phyloP scores from a whole-genome alignment of 2,329 filamentous ascomycete genomes.

The Penicillium concentricum region DNA sequence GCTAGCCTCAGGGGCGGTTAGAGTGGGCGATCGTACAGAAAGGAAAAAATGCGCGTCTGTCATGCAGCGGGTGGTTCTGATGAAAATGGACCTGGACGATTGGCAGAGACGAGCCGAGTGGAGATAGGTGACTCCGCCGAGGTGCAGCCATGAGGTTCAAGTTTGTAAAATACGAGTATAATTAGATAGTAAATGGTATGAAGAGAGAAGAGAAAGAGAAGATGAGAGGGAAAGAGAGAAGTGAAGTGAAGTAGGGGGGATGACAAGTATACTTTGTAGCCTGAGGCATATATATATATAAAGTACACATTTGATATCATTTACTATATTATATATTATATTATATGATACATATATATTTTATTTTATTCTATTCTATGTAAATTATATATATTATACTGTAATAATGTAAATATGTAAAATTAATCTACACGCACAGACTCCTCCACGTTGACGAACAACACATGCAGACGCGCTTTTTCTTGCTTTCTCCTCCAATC shows the following conservation, averaged over 20 bases:
- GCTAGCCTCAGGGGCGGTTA: constrained; percentile 20
- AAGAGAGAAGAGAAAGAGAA: background rate
- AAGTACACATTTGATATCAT: background rate
- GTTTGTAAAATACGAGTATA: constrained; percentile 6
- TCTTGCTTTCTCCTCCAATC: constrained; percentile 15
- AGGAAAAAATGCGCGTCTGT: constrained; percentile 7
- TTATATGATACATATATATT: too few species aligned
- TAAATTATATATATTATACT: background rate
- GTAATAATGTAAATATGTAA: too few species aligned
- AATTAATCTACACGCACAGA: constrained; percentile 1
- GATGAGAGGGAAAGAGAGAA: too few species aligned
- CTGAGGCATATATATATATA: background rate
- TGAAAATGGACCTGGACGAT: constrained; percentile 3
- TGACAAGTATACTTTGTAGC: background rate
- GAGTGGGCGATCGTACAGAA: constrained; percentile 6
- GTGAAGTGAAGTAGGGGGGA: background rate
- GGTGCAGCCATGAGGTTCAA: constrained; percentile 4
- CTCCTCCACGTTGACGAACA: constrained; percentile 7
- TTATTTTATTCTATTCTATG: too few species aligned
- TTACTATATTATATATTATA: background rate
- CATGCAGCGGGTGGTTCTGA: constrained; percentile 8
- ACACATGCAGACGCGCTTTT: constrained; percentile 10
- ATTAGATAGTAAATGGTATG: background rate
- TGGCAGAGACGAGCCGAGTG: constrained; percentile 5
- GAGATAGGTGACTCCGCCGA: constrained; percentile 1